Evolutionary conservation across 2,329 filamentous ascomycete species (phyloP).

Genomic region (Colletotrichum cuscutae): DNA sequence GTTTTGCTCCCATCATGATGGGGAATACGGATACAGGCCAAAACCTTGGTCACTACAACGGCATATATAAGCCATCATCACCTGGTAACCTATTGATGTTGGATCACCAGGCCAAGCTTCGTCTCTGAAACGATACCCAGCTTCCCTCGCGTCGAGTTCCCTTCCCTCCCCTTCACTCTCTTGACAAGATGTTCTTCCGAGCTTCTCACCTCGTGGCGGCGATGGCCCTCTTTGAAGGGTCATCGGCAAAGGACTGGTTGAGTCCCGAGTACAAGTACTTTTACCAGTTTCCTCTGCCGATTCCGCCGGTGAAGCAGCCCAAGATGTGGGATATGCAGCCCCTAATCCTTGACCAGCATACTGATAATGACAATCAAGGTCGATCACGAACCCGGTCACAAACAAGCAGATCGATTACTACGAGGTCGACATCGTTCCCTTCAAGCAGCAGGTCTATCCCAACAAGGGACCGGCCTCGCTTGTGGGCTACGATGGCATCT

Average conservation of each 20-base stretch:
- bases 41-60: not conserved
- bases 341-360: not conserved
- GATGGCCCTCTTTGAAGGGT: conserved; percentile 21
- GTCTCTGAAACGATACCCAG: not conserved
- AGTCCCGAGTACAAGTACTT: conserved; percentile 50
- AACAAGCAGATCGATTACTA: conserved; percentile 46
- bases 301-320: conserved; percentile 54
- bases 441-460: conserved; percentile 49
- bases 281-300: conserved; percentile 54
- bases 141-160: not conserved
- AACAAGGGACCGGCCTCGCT: conserved; percentile 44
- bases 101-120: not conserved
- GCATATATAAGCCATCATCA: not conserved
- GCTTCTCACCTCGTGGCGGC: conserved; percentile 5
- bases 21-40: not conserved
- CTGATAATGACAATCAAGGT: not conserved
- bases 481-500: conserved; percentile 64
- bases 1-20: not conserved
- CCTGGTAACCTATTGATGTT: not conserved
- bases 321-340: conserved; percentile 45
- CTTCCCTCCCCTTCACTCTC: not conserved
- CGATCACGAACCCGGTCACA: conserved; percentile 39
- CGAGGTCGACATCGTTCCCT: conserved; percentile 46
- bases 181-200: conserved; percentile 8
- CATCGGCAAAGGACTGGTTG: conserved; percentile 36